phyloP scores from a whole-genome alignment of 164 flowering plant genomes.

The Hamamelis virginiana region DNA sequence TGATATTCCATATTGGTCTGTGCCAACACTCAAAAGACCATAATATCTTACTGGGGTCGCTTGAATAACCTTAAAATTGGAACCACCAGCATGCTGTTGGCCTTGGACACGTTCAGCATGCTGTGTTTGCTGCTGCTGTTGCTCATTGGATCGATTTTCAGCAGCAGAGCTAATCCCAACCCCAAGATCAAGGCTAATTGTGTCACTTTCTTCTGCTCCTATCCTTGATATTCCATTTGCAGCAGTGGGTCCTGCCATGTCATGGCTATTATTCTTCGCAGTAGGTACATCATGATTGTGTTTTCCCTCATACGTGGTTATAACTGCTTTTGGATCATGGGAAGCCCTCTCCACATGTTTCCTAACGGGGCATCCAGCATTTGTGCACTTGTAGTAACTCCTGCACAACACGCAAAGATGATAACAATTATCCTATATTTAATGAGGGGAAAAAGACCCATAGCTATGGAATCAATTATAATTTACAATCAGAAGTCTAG shows the following conservation, averaged over 20 bases:
- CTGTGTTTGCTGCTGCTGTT: slow-evolving; percentile 25
- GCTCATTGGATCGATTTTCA: slow-evolving; percentile 47
- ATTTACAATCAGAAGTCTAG: too few species aligned
- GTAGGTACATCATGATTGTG: slow-evolving; percentile 95
- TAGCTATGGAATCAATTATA: too few species aligned
- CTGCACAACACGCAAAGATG: slow-evolving; percentile 33
- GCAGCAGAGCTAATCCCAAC: slow-evolving; percentile 61
- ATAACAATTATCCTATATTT: background rate
- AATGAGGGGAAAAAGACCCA: background rate
- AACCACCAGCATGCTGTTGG: slow-evolving; percentile 21
- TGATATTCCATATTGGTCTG: slow-evolving; percentile 44
- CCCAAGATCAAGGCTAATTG: slow-evolving; percentile 84
- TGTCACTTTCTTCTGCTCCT: slow-evolving; percentile 40
- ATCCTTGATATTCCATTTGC: slow-evolving; percentile 31
- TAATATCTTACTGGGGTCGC: slow-evolving; percentile 27
- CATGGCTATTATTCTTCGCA: slow-evolving; percentile 59
- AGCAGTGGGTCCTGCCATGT: slow-evolving; percentile 43
- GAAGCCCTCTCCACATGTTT: slow-evolving; percentile 97
- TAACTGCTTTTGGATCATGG: slow-evolving; percentile 94
- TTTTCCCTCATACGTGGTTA: slow-evolving; percentile 93
- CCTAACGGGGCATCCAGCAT: slow-evolving; percentile 86
- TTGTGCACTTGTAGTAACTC: slow-evolving; percentile 96
- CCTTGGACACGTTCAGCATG: slow-evolving; percentile 21
- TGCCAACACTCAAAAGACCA: slow-evolving; percentile 41
- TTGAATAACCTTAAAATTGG: slow-evolving; percentile 32